Evolutionary conservation across 305 asterid species (phyloP).

Genomic region (Withania somnifera): DNA sequence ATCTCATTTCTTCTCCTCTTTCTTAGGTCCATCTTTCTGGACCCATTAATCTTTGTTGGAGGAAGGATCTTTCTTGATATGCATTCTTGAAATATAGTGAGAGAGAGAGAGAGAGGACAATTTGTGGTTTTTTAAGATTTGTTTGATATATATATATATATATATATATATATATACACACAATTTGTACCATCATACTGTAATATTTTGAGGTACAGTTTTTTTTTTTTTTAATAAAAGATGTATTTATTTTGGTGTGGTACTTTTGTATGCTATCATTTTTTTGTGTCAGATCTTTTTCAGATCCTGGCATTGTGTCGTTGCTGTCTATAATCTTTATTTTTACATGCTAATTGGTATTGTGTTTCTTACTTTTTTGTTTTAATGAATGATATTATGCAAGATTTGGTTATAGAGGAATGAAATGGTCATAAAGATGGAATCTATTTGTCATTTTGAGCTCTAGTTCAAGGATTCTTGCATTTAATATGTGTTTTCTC

Average conservation of each 20-base stretch:
- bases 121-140: background rate
- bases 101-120: background rate
- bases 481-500: background rate
- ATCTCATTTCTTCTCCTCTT: background rate
- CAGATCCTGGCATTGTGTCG: conserved; percentile 8
- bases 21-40: background rate
- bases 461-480: background rate
- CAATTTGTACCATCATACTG: background rate
- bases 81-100: background rate
- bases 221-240: background rate
- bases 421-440: background rate
- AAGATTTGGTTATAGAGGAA: background rate
- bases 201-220: conserved; percentile 5
- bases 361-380: conserved; percentile 7
- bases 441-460: background rate
- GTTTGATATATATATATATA: background rate
- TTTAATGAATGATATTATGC: conserved; percentile 2
- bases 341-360: conserved; percentile 11
- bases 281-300: conserved; percentile 21
- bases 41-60: background rate
- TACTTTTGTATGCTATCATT: background rate
- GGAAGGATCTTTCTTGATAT: background rate
- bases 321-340: conserved; percentile 5
- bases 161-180: too few relatives aligned
- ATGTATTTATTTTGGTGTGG: background rate